Percentiles rank a stretch among this genome's conserved stretches.
phyloP scores from a whole-genome alignment of 179 eudicot genomes.

The Beta corolliflora region DNA sequence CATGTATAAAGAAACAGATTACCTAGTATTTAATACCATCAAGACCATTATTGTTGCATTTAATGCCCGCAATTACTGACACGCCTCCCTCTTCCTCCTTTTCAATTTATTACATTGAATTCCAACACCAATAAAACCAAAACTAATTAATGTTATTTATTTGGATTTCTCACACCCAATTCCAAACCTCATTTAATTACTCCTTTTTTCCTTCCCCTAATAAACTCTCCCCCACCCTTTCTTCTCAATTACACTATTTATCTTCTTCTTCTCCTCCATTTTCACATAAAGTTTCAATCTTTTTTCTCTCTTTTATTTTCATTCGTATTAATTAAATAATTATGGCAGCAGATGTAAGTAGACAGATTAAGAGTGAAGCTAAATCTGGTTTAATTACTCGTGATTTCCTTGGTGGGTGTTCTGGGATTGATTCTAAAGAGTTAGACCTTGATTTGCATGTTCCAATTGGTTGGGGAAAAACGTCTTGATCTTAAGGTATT shows the following conservation, averaged over 20 bases:
- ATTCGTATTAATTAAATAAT: too few relatives aligned
- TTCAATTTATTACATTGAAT: conserved; percentile 30
- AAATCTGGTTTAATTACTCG: conserved; percentile 60
- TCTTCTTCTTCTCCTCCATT: too few relatives aligned
- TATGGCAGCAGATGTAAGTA: conserved; percentile 76
- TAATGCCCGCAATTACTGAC: conserved; percentile 35
- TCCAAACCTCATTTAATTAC: conserved; percentile 42
- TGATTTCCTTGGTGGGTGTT: conserved; percentile 74
- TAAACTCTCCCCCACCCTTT: background rate
- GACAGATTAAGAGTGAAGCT: conserved; percentile 31
- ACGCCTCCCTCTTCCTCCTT: conserved; percentile 19
- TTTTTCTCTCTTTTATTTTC: background rate
- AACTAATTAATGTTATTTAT: conserved; percentile 40
- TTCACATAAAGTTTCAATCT: too few relatives aligned
- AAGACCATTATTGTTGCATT: conserved; percentile 13
- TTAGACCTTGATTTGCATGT: conserved; percentile 85
- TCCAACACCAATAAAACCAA: conserved; percentile 48
- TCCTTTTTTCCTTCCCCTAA: conserved; percentile 6
- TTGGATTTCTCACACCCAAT: conserved; percentile 42
- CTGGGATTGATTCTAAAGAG: conserved; percentile 58
- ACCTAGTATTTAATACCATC: background rate
- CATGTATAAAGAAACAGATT: background rate
- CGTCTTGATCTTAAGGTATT: conserved; percentile 80
- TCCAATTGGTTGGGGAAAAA: conserved; percentile 81
- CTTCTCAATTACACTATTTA: background rate